Evolutionary conservation across 805 yeast species (phyloP).

Genomic region (Lachancea sp.): DNA sequence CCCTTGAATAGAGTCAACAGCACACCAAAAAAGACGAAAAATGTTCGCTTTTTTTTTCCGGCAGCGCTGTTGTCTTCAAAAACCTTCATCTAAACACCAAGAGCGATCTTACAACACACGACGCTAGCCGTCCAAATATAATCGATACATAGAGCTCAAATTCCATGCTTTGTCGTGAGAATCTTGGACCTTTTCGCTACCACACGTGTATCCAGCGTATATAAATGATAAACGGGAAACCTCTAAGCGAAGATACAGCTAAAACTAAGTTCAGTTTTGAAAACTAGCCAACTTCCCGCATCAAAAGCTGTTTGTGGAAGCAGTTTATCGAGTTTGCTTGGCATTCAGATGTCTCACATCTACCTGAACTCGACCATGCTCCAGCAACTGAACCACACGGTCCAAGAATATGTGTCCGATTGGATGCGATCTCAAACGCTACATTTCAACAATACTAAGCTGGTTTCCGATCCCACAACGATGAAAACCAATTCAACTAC

Average conservation of each 20-base stretch:
- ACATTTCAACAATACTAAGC: conserved; percentile 12
- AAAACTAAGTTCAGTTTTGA: no score
- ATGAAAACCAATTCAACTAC: conserved; percentile 8
- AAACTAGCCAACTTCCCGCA: no score
- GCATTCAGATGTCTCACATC: conserved; percentile 17
- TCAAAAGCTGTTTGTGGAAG: background rate
- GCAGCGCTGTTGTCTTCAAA: background rate
- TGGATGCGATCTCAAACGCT: conserved; percentile 17
- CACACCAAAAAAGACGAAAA: no score
- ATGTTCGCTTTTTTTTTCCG: no score
- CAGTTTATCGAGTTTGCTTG: background rate
- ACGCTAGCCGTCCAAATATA: background rate
- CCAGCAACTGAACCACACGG: conserved; percentile 24
- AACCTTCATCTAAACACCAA: background rate
- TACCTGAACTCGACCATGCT: conserved; percentile 24
- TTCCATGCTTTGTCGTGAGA: background rate
- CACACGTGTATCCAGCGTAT: background rate
- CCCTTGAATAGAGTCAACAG: background rate
- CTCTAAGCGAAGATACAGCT: background rate
- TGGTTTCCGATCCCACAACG: conserved; percentile 13
- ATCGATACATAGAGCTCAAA: background rate
- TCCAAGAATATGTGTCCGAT: conserved; percentile 23
- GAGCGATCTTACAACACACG: background rate
- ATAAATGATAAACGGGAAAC: background rate
- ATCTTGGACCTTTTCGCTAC: background rate